phyloP scores from a whole-genome alignment of 2,329 filamentous ascomycete species.

The Cryphonectria radicalis region DNA sequence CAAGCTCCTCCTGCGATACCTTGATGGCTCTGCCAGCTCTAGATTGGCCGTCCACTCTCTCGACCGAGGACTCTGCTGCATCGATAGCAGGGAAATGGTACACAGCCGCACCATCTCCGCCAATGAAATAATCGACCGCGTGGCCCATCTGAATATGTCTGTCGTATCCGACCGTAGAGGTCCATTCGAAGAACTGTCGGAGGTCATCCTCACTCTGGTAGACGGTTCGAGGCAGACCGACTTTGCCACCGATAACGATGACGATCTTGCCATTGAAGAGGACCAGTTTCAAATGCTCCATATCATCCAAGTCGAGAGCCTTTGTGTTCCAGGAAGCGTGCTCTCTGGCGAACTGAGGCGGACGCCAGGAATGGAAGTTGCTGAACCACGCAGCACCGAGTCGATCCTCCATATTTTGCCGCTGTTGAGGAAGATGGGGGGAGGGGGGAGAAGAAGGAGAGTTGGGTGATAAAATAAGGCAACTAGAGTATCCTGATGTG shows the following conservation, averaged over 20 bases:
- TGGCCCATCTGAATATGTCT: slow-evolving; percentile 3
- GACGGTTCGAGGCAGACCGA: background rate
- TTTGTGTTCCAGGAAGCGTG: background rate
- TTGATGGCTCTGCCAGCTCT: background rate
- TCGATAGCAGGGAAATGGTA: slow-evolving; percentile 1
- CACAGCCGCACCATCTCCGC: background rate
- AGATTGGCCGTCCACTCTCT: background rate
- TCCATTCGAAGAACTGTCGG: background rate
- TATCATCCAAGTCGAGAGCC: slow-evolving; percentile 3
- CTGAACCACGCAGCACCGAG: slow-evolving; percentile 7
- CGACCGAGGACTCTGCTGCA: background rate
- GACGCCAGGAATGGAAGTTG: background rate
- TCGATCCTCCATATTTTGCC: background rate
- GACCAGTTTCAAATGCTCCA: background rate
- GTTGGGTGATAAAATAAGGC: too few relatives aligned
- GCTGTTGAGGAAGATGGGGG: background rate
- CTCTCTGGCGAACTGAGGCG: background rate
- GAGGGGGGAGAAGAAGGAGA: too few relatives aligned
- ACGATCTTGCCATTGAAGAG: background rate
- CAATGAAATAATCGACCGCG: background rate
- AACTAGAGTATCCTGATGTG: too few relatives aligned
- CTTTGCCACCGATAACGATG: slow-evolving; percentile 6
- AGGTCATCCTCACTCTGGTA: background rate
- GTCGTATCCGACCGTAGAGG: background rate
- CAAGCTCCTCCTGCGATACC: background rate